Evolutionary conservation across 78 protist genomes (phyloP).

Genomic region (Dictyostelium purpureum): DNA sequence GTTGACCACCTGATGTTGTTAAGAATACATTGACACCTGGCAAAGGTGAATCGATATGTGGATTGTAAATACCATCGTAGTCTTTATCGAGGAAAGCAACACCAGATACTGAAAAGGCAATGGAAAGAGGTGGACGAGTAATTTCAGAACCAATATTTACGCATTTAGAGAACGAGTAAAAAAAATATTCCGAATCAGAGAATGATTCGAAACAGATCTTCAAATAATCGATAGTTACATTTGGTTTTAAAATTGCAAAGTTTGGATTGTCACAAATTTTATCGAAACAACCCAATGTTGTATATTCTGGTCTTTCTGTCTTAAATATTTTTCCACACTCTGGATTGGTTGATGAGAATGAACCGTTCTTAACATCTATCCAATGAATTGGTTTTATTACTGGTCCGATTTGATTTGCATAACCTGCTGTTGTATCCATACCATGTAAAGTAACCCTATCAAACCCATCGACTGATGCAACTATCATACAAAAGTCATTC

Average conservation of each 20-base stretch:
- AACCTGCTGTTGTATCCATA: background rate
- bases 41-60: background rate
- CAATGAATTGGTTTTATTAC: background rate
- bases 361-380: background rate
- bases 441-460: background rate
- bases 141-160: background rate
- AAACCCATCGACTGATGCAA: background rate
- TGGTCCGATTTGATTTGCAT: background rate
- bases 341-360: background rate
- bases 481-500: background rate
- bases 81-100: background rate
- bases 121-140: background rate
- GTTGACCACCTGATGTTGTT: background rate
- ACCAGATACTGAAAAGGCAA: background rate
- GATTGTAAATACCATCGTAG: background rate
- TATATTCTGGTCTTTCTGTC: background rate
- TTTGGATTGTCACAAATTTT: background rate
- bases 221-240: background rate
- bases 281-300: slow-evolving; percentile 32
- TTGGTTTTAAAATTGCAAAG: slow-evolving; percentile 9
- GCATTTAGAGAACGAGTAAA: slow-evolving; percentile 4
- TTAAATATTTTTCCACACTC: background rate
- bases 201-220: slow-evolving; percentile 19
- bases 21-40: background rate
- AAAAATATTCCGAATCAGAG: background rate